Base-by-base conservation (phyloP, 371 early-diverging fungal species). In the Dichotomocladium elegans region DNA sequence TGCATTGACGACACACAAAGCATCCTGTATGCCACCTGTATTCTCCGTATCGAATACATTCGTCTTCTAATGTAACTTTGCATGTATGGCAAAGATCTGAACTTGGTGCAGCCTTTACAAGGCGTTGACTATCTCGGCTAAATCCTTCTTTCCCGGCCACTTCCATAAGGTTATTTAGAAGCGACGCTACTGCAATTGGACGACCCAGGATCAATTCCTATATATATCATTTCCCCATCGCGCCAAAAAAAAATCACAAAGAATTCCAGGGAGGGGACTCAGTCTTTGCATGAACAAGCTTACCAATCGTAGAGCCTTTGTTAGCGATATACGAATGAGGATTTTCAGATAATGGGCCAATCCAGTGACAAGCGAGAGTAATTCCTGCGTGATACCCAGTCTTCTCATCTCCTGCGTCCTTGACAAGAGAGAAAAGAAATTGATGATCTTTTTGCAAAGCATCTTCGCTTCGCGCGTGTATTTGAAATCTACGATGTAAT, bases 291-390 rank as follows among this genome's bases (percentile, higher is more conserved):
- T n/a, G n/a, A n/a, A n/a, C n/a, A n/a, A n/a, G n/a, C 24, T 46
- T 67, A 69, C 75, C 68, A 95, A 77, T 59, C 84, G 84, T 29
- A 98, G 66, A 1, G 95, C 92, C 14, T 94, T 91, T 29, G 86
- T 89, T 25, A 98, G 68, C 3, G 93, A 93, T 5, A 90, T 74
- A 7, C 95, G 83, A 48, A 96, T 94, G 40, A 96, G 68, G 17
- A 89, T 81, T 64, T 97, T 98, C 35, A 97, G 79, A 46, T 87
- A 88, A 50, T 94, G 97, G 3, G 97, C 98, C 12, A 98, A 75
- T 12, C 88, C 87, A 46, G 96, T 94, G 10, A 97, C 95, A 8
- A 94, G 70, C 2, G 91, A 82, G 37, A 97, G 73, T 53, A 97
- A 72, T 55, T 95, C 95, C 59, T 94, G 88, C 1, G 93, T 92